Evolutionary conservation across 2,329 filamentous ascomycete species (phyloP).

Genomic region (Sclerotinia borealis): DNA sequence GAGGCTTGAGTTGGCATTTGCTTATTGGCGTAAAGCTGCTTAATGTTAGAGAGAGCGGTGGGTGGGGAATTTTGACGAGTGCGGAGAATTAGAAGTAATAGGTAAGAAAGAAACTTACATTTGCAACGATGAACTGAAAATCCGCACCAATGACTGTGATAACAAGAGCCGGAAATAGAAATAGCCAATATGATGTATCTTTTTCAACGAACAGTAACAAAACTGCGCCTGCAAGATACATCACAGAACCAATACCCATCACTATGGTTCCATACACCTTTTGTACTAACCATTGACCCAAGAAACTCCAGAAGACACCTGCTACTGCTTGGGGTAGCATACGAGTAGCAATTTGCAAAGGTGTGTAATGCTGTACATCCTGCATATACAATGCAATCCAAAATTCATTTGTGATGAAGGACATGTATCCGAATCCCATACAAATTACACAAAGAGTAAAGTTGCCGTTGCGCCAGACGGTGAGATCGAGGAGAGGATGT

Average conservation of each 20-base stretch:
- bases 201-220: constrained; percentile 52
- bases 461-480: constrained; percentile 55
- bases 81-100: accelerated
- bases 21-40: constrained; percentile 62
- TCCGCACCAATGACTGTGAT: constrained; percentile 61
- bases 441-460: constrained; percentile 50
- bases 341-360: constrained; percentile 49
- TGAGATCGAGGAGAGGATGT: constrained; percentile 46
- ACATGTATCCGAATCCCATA: constrained; percentile 53
- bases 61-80: not conserved
- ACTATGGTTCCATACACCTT: constrained; percentile 58
- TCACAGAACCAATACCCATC: constrained; percentile 41
- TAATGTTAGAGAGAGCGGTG: constrained; percentile 6
- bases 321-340: constrained; percentile 60
- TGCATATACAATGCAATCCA: constrained; percentile 63
- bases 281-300: constrained; percentile 57
- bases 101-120: constrained; percentile 40
- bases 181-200: constrained; percentile 56
- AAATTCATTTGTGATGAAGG: constrained; percentile 54
- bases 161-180: constrained; percentile 55
- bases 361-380: constrained; percentile 44
- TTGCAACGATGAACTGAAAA: constrained; percentile 64
- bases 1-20: constrained; percentile 56
- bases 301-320: constrained; percentile 56
- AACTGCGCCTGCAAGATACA: constrained; percentile 39